Conservation (phyloP, 2,329 filamentous ascomycete genomes). For the Penicillium sp. region DNA sequence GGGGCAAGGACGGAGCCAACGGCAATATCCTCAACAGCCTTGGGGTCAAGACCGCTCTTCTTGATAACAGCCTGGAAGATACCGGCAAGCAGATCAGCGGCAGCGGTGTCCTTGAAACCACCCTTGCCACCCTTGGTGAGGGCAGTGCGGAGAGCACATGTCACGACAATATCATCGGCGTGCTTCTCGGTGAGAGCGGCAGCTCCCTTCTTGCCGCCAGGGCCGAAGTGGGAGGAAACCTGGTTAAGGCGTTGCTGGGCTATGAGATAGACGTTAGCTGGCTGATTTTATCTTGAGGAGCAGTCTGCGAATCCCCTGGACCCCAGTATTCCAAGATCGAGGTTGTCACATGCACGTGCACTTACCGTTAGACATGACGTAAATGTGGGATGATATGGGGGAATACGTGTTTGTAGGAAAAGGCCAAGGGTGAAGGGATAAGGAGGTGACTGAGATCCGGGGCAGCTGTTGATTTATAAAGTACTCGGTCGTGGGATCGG, state of each 20-base stretch:
- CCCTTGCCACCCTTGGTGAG: slow-evolving; percentile 92
- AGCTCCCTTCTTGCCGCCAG: slow-evolving; percentile 36
- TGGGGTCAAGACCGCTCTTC: slow-evolving; percentile 83
- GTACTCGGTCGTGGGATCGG: slow-evolving; percentile 8
- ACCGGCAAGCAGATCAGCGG: slow-evolving; percentile 78
- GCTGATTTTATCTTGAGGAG: neutral
- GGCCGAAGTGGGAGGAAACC: slow-evolving; percentile 54
- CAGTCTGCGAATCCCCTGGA: no score
- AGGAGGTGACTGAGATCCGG: slow-evolving; percentile 4
- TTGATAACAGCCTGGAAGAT: slow-evolving; percentile 77
- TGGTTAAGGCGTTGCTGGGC: slow-evolving; percentile 58
- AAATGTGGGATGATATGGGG: slow-evolving; percentile 19
- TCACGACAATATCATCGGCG: slow-evolving; percentile 76
- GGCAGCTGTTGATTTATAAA: slow-evolving; percentile 15
- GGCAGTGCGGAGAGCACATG: slow-evolving; percentile 83
- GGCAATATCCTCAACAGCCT: slow-evolving; percentile 83
- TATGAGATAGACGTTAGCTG: slow-evolving; percentile 27
- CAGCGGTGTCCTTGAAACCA: slow-evolving; percentile 89
- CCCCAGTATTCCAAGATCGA: no score
- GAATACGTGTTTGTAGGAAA: neutral
- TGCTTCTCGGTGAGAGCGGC: slow-evolving; percentile 46
- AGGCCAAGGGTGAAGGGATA: neutral
- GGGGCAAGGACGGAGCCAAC: slow-evolving; percentile 89
- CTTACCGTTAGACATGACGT: slow-evolving; percentile 45
- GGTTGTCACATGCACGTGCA: slow-evolving; percentile 5